A percentile compares a stretch with the other conserved stretches of the same genome.
Conservation (phyloP, 345 rosid genomes). For the Populus davidiana region DNA sequence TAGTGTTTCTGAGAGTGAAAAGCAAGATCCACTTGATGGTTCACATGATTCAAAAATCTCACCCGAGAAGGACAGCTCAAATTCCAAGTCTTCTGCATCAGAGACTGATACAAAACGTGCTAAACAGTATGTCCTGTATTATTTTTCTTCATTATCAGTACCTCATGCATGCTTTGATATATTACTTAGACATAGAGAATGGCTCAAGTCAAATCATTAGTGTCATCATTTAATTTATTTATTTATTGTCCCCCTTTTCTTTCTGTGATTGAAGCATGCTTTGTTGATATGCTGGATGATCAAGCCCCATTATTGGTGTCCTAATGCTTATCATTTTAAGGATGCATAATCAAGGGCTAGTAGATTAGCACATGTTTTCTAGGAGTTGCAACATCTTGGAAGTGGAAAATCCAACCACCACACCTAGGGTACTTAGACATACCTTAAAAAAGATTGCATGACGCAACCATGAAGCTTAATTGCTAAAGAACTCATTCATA, state of each 20-base stretch:
- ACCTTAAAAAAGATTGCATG: not conserved
- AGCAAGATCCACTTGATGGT: constrained; percentile 54
- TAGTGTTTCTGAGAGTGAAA: constrained; percentile 40
- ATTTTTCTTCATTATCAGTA: constrained; percentile 3
- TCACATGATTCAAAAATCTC: constrained; percentile 48
- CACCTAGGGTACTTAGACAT: not conserved
- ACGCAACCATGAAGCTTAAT: not conserved
- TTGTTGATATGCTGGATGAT: constrained; percentile 1
- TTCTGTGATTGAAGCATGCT: not conserved
- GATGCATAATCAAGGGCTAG: not conserved
- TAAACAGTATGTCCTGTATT: constrained; percentile 69
- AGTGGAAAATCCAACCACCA: not conserved
- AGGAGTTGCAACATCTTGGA: not conserved
- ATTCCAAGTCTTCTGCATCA: constrained; percentile 21
- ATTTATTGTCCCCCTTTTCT: not conserved
- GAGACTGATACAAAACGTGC: constrained; percentile 37
- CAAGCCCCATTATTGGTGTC: not conserved
- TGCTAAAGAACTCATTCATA: not conserved
- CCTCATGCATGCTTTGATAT: not conserved
- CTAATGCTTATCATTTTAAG: not conserved
- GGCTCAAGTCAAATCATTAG: not conserved
- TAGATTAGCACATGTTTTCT: not conserved
- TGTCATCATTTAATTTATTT: not conserved
- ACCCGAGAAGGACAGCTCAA: constrained; percentile 54
- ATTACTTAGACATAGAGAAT: not conserved